These are phyloP conservation scores for Xenosphaeropsis pyriputrescens DNA, from an alignment of 2,329 filamentous ascomycete species.

Conservation along the genomic window DNA sequence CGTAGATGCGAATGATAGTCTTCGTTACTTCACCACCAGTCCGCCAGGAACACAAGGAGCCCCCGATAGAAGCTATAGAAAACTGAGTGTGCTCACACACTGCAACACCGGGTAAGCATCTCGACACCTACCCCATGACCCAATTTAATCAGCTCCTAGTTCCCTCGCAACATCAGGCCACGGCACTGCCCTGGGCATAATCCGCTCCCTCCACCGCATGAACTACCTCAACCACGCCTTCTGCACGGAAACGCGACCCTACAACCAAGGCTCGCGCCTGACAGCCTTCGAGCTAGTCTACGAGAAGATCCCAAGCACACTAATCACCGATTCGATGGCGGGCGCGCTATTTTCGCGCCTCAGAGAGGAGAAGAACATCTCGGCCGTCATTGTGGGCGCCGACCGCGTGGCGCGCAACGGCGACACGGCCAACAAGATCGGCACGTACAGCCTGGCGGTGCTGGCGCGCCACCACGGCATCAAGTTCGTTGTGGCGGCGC, in stretches of 20 bases:
- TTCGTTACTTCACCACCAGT: slow-evolving; percentile 18
- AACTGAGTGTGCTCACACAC: slow-evolving; percentile 81
- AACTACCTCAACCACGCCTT: slow-evolving; percentile 66
- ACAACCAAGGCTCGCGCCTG: slow-evolving; percentile 91
- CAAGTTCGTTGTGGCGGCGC: slow-evolving; percentile 90
- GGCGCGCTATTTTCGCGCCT: slow-evolving; percentile 61
- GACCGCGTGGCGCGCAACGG: slow-evolving; percentile 93
- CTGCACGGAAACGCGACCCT: slow-evolving; percentile 93
- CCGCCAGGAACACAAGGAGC: slow-evolving; percentile 21
- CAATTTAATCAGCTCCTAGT: slow-evolving; percentile 20
- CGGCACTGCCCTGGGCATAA: slow-evolving; percentile 86
- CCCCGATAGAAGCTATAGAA: slow-evolving; percentile 30
- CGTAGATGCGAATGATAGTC: slow-evolving; percentile 8
- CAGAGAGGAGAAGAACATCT: slow-evolving; percentile 51
- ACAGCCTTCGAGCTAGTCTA: slow-evolving; percentile 96
- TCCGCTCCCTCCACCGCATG: slow-evolving; percentile 61
- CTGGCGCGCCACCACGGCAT: slow-evolving; percentile 76
- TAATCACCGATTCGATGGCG: slow-evolving; percentile 96
- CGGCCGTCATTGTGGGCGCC: slow-evolving; percentile 83
- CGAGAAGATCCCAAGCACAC: slow-evolving; percentile 77
- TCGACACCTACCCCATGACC: too few relatives aligned
- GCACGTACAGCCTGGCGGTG: slow-evolving; percentile 87
- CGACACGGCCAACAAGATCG: slow-evolving; percentile 97
- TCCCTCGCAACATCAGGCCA: slow-evolving; percentile 96
- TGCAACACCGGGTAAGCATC: slow-evolving; percentile 76